Base-by-base conservation (phyloP, 2,329 filamentous ascomycete genomes). In the Penicillium sp. region DNA sequence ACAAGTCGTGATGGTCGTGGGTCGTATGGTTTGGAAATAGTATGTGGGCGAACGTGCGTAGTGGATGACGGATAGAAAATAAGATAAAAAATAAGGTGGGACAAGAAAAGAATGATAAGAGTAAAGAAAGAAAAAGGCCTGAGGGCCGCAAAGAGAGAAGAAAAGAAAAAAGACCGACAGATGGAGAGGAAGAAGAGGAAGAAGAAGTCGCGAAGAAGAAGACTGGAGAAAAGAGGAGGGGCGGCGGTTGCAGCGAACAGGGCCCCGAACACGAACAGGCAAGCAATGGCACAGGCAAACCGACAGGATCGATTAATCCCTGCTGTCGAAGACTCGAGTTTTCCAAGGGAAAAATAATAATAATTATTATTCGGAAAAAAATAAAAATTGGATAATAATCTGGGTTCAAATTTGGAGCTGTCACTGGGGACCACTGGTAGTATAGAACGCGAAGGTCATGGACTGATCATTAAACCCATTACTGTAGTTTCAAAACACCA, bases 11-110 rank as follows among this genome's bases (percentile, higher is more conserved):
- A 23, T 53, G 49, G 41, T 53, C 13, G 56, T 52, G 56, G 56
- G 26, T 52, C 7, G 38, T 53, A 55, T 52, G 58, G 56, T 56
- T 62, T 61, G 65, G 65, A 69, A 72, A 13, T 41, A 74, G 65
- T 64, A 69, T 71, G 71, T 66, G 70, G 73, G 70, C 74, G 71
- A 76, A 76, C 69, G 75, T 70, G 75, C 72, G 49, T 9, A 9
- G 47, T 50, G 47, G 52, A 55, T 23, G 68, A 68, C 61, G 62
- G 61, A 59, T 56, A 67, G 60, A 58, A 53, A 31, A 53, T 23
- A 58, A 52, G 30, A 46, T 60, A 61, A 60, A 63, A 58, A 60
- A 63, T 56, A 62, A 60, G 62, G 60, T 64, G 31, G 48, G 48
- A 48, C 29, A 67, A 57, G 68, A 69, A 65, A 64, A 61, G 61